Conservation (phyloP, 352 stramenopile species). For the Elongisporangium anandrum region DNA sequence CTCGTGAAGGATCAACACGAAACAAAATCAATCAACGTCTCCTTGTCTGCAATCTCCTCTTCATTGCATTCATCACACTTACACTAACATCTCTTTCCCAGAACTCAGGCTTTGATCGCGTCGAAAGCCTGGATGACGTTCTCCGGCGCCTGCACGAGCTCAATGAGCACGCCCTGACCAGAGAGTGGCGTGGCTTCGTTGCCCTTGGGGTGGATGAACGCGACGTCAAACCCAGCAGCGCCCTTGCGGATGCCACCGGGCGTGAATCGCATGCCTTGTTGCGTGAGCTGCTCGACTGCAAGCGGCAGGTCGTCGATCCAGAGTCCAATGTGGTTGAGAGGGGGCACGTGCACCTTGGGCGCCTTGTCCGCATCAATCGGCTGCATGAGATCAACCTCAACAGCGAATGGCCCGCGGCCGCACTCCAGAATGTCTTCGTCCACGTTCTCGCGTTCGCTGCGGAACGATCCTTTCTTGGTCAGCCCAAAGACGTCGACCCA, state of each 20-base stretch:
- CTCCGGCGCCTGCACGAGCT: slow-evolving; percentile 94
- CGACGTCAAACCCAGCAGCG: slow-evolving; percentile 95
- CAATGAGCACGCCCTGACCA: slow-evolving; percentile 95
- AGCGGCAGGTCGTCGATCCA: slow-evolving; percentile 95
- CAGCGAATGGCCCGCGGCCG: slow-evolving; percentile 86
- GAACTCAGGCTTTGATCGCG: slow-evolving; percentile 21
- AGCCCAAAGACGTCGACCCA: slow-evolving; percentile 86
- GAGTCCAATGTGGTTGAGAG: slow-evolving; percentile 98
- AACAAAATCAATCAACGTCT: neutral
- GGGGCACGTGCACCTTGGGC: slow-evolving; percentile 93
- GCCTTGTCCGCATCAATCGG: slow-evolving; percentile 91
- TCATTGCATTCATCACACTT: too few species aligned
- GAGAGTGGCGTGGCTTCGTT: slow-evolving; percentile 91
- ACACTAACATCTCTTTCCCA: neutral
- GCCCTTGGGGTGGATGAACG: slow-evolving; percentile 98
- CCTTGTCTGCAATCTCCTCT: neutral
- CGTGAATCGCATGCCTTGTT: slow-evolving; percentile 94
- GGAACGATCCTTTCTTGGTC: slow-evolving; percentile 58
- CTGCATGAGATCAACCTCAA: slow-evolving; percentile 99
- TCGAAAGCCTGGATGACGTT: slow-evolving; percentile 89
- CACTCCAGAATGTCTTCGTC: slow-evolving; percentile 97
- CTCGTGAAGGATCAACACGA: slow-evolving; percentile 11
- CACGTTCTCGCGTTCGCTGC: slow-evolving; percentile 95
- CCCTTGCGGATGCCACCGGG: slow-evolving; percentile 96
- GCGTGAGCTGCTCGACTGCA: slow-evolving; percentile 90